These are phyloP conservation scores for Aquilaria agallochum DNA, from an alignment of 441 rosid species.

Conservation along the genomic window DNA sequence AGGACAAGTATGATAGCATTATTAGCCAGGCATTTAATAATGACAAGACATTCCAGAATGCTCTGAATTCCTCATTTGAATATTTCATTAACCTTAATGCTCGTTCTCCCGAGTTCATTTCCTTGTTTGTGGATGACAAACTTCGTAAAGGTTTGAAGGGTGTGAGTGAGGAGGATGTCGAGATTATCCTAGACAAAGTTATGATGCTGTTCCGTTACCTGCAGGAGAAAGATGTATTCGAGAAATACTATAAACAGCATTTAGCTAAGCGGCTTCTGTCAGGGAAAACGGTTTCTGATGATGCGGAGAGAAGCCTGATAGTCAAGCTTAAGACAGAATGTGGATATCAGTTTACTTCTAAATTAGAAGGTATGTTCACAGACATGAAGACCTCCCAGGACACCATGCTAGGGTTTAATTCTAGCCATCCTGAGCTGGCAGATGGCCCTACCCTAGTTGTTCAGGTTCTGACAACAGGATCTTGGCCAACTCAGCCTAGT, in stretches of 20 bases:
- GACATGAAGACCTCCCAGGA: slow-evolving; percentile 98
- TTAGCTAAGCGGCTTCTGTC: slow-evolving; percentile 90
- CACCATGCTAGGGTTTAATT: slow-evolving; percentile 77
- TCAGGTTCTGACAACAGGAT: slow-evolving; percentile 92
- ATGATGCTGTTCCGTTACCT: slow-evolving; percentile 97
- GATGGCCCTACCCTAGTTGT: slow-evolving; percentile 88
- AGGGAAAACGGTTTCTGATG: slow-evolving; percentile 93
- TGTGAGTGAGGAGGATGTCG: slow-evolving; percentile 86
- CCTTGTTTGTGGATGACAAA: slow-evolving; percentile 91
- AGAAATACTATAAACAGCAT: slow-evolving; percentile 95
- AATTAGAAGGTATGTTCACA: slow-evolving; percentile 96
- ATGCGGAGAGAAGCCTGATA: slow-evolving; percentile 91
- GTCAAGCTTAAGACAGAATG: slow-evolving; percentile 96
- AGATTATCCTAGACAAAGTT: slow-evolving; percentile 87
- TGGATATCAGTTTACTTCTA: slow-evolving; percentile 94
- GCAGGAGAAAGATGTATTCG: slow-evolving; percentile 97
- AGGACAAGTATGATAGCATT: slow-evolving; percentile 77
- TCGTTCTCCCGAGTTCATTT: slow-evolving; percentile 91
- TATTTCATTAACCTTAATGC: slow-evolving; percentile 83
- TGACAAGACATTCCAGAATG: slow-evolving; percentile 95
- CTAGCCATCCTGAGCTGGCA: slow-evolving; percentile 69
- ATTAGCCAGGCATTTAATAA: slow-evolving; percentile 70
- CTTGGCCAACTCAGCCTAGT: slow-evolving; percentile 93
- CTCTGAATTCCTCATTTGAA: slow-evolving; percentile 86
- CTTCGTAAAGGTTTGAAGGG: slow-evolving; percentile 89